phyloP scores from a whole-genome alignment of 2,329 filamentous ascomycete species.

The Eutypella sp. region DNA sequence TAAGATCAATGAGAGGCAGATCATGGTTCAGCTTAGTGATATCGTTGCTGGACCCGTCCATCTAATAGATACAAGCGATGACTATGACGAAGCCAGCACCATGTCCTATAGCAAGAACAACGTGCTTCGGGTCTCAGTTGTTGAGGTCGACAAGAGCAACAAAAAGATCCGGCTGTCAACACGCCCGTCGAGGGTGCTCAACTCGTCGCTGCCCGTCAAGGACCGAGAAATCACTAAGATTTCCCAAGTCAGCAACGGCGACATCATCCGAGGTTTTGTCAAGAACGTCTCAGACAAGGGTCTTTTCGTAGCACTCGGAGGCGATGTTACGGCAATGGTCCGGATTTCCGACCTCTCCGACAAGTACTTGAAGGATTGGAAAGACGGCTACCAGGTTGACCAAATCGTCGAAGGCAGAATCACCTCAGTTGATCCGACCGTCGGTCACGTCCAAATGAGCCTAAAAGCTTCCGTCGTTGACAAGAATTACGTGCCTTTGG shows the following conservation, averaged over 20 bases:
- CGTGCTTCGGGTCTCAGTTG: constrained; percentile 79
- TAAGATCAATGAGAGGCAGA: constrained; percentile 75
- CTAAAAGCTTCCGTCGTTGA: constrained; percentile 82
- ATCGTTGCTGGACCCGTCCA: constrained; percentile 73
- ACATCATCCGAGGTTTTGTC: constrained; percentile 85
- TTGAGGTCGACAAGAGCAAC: constrained; percentile 74
- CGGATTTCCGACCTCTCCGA: constrained; percentile 88
- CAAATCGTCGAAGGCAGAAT: constrained; percentile 89
- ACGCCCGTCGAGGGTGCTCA: constrained; percentile 82
- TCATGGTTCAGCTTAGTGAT: constrained; percentile 82
- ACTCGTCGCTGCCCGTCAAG: constrained; percentile 73
- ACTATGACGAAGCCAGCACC: constrained; percentile 77
- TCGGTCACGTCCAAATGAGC: constrained; percentile 75
- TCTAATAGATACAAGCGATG: constrained; percentile 77
- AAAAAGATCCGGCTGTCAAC: constrained; percentile 79
- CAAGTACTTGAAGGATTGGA: constrained; percentile 91
- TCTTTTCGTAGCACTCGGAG: constrained; percentile 78
- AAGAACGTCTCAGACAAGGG: constrained; percentile 87
- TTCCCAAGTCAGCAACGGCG: constrained; percentile 68
- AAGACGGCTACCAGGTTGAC: constrained; percentile 78
- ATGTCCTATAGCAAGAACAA: constrained; percentile 76
- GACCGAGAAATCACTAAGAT: constrained; percentile 73
- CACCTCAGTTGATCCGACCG: constrained; percentile 61
- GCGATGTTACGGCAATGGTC: constrained; percentile 75
- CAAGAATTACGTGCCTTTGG: constrained; percentile 66